These are phyloP conservation scores for Penicillium expansum DNA, from an alignment of 2,329 filamentous ascomycete species.

Conservation along the genomic window DNA sequence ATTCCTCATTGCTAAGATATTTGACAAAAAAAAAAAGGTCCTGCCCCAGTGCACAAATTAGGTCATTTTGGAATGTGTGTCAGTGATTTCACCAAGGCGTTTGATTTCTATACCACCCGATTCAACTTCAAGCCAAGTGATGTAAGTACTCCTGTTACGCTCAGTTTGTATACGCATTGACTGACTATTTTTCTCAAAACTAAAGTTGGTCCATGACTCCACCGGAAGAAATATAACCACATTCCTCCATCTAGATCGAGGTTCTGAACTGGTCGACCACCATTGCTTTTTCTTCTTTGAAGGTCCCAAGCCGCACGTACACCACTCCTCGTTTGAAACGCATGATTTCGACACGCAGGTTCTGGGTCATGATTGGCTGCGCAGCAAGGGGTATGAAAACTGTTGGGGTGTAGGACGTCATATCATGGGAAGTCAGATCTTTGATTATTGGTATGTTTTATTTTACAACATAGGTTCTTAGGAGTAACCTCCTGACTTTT, in stretches of 20 bases:
- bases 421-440: slow-evolving; percentile 13
- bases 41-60: background rate
- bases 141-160: background rate
- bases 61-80: background rate
- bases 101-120: background rate
- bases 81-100: background rate
- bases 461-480: background rate
- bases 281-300: slow-evolving; percentile 6
- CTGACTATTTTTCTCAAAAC: background rate
- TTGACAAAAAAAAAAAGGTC: background rate
- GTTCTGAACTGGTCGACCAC: slow-evolving; percentile 4
- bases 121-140: background rate
- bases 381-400: slow-evolving; percentile 1
- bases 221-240: background rate
- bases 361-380: slow-evolving; percentile 5
- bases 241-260: slow-evolving; percentile 6
- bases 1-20: background rate
- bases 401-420: slow-evolving; percentile 13
- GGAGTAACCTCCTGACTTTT: too few species aligned
- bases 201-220: background rate
- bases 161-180: background rate
- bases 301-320: background rate
- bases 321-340: slow-evolving; percentile 9
- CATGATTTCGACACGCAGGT: slow-evolving; percentile 10
- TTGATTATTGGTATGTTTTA: slow-evolving; percentile 11